Conservation (phyloP, 192 early-diverging fungal species). For the Powellomyces hirtus region DNA sequence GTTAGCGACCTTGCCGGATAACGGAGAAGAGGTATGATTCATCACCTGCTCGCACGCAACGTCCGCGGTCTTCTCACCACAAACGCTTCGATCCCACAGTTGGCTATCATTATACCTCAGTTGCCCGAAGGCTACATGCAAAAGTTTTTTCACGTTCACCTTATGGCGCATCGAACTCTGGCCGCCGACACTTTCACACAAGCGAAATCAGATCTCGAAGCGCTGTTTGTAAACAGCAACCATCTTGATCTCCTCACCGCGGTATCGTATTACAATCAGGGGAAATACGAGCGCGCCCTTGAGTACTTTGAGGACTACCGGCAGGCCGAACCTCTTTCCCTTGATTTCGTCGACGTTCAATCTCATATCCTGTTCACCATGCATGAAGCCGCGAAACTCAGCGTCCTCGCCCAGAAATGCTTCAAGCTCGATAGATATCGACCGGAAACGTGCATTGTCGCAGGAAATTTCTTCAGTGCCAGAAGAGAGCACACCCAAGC, state of each 20-base stretch:
- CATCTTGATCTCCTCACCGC: slow-evolving; percentile 29
- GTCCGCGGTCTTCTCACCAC: not conserved
- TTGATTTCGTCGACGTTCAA: slow-evolving; percentile 82
- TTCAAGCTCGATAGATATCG: slow-evolving; percentile 71
- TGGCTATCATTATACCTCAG: not conserved
- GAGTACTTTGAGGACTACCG: slow-evolving; percentile 69
- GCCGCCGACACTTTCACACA: not conserved
- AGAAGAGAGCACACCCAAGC: slow-evolving; percentile 81
- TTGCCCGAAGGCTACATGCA: slow-evolving; percentile 19
- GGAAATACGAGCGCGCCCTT: slow-evolving; percentile 70
- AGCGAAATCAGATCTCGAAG: slow-evolving; percentile 1
- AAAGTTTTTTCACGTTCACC: slow-evolving; percentile 16
- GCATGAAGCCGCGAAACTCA: slow-evolving; percentile 67
- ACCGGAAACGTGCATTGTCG: slow-evolving; percentile 74
- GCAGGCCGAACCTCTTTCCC: slow-evolving; percentile 66
- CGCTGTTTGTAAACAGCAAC: slow-evolving; percentile 33
- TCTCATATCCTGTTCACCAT: slow-evolving; percentile 86
- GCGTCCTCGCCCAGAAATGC: slow-evolving; percentile 74
- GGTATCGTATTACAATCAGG: slow-evolving; percentile 12
- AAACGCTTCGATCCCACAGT: not conserved
- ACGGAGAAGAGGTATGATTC: not conserved
- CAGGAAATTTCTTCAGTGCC: slow-evolving; percentile 87
- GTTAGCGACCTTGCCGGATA: slow-evolving; percentile 45
- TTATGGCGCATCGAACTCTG: slow-evolving; percentile 9
- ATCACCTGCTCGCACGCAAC: not conserved